Base-by-base conservation (phyloP, 148 eudicot genomes). In the Bassia scoparia region DNA sequence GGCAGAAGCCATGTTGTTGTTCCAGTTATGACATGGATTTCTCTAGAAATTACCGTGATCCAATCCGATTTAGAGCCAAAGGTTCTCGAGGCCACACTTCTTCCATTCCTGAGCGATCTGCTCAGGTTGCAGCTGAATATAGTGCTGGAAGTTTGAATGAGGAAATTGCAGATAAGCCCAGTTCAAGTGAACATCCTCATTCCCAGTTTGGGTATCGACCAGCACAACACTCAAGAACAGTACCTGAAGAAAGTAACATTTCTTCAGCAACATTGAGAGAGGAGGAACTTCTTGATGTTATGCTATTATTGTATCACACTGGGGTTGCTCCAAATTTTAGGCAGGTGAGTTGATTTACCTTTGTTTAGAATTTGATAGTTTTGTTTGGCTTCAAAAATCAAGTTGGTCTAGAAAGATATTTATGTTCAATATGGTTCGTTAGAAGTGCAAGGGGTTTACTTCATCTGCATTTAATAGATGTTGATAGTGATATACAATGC, bases 301-400 rank as follows among this genome's bases (percentile, higher is more conserved):
- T 94, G 96, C 85, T 94, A 70, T 73, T 89, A 71, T 69, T 94
- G 61, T 94, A 94, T 80, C 97, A 94, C 67, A 76, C 88, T 77
- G 98, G 97, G 73, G 87, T 91, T 83, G 91, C 97, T 61, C 96
- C 97, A 83, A 89, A 88, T 70, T 89, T 89, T 74, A 94, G 89
- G 82, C 93, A 94, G 98, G 98, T 91, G 55, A 79, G 30, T 17
- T 3, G 18, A 62, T 24, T 43, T 61, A 59, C 18, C 35, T 23
- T 65, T 65, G 24, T 6, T 34, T 34, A 2, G 14, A 62, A 20
- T 2, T 24, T 38, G 69, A 37, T 66, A 41, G 68, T 38, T 26
- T 13, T 5, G 14, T 66, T 43, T 66, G n/a, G n/a, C n/a, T n/a
- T n/a, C n/a, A n/a, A n/a, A n/a, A n/a, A n/a, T n/a, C n/a, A n/a